phyloP scores from a whole-genome alignment of 2,329 filamentous ascomycete genomes.

The Cercospora citrullina region DNA sequence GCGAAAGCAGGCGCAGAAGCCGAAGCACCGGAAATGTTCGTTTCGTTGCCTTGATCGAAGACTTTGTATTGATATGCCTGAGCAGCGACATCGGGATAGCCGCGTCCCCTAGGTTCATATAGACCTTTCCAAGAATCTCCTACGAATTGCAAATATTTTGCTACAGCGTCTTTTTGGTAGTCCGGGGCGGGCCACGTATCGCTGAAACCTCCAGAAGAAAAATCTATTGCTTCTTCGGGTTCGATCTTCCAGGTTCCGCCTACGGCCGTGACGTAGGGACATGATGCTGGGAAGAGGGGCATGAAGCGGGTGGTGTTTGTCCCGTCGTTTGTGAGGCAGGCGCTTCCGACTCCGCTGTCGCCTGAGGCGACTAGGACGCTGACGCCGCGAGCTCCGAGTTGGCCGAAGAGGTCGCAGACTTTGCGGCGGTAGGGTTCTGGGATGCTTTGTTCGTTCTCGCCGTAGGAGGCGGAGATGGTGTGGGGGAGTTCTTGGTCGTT shows the following conservation, averaged over 20 bases:
- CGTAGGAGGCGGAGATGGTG: conserved; percentile 64
- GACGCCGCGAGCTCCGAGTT: conserved; percentile 64
- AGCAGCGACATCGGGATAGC: conserved; percentile 50
- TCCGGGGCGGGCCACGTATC: conserved; percentile 46
- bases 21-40: conserved; percentile 51
- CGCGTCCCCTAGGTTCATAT: conserved; percentile 47
- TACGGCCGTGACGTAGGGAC: conserved; percentile 51
- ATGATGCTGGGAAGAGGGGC: conserved; percentile 50
- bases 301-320: conserved; percentile 48
- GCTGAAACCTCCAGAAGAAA: conserved; percentile 47
- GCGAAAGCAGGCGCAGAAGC: conserved; percentile 61
- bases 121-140: conserved; percentile 43
- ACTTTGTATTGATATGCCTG: conserved; percentile 55
- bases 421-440: conserved; percentile 59
- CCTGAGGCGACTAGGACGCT: conserved; percentile 63
- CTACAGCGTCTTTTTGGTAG: conserved; percentile 47
- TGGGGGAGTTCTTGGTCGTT: conserved; percentile 57
- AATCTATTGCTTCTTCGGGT: conserved; percentile 45
- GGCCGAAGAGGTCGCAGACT: conserved; percentile 64
- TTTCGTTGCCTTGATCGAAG: conserved; percentile 47
- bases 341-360: conserved; percentile 58
- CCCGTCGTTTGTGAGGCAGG: conserved; percentile 48
- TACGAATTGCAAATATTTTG: conserved; percentile 42
- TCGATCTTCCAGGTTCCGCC: conserved; percentile 44
- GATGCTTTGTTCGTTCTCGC: conserved; percentile 64